Conservation (phyloP, 2,329 filamentous ascomycete genomes). For the Verticillium longisporum region DNA sequence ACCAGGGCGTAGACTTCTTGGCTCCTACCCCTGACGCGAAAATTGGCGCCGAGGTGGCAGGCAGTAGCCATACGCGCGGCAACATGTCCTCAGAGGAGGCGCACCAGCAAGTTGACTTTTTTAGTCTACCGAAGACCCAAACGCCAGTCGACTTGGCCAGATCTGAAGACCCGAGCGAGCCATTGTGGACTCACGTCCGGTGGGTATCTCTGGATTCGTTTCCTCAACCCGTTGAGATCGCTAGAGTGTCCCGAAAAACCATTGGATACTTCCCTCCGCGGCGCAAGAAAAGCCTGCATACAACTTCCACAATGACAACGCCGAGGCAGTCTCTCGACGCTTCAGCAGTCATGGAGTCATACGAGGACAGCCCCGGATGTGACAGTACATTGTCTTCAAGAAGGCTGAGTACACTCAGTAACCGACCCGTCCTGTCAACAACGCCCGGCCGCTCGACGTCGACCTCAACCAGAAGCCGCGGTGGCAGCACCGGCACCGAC, state of each 20-base stretch:
- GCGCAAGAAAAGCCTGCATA: constrained; percentile 72
- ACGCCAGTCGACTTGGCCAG: neutral
- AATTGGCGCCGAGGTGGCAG: neutral
- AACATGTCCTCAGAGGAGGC: neutral
- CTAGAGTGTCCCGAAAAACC: constrained; percentile 69
- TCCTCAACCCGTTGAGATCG: constrained; percentile 71
- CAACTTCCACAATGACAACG: constrained; percentile 59
- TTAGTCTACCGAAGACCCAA: constrained; percentile 5
- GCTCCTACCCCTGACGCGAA: constrained; percentile 36
- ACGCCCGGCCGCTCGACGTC: constrained; percentile 21
- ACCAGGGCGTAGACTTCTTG: constrained; percentile 42
- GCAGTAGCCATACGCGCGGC: neutral
- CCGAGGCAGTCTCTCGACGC: constrained; percentile 58
- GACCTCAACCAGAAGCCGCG: constrained; percentile 26
- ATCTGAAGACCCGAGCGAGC: constrained; percentile 46
- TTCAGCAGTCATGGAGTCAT: neutral
- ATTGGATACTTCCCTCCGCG: constrained; percentile 90
- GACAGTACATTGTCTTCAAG: constrained; percentile 23
- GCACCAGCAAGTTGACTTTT: constrained; percentile 18
- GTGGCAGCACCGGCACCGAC: constrained; percentile 31
- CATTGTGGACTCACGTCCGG: constrained; percentile 76
- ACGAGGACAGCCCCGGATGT: constrained; percentile 8
- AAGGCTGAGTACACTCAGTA: constrained; percentile 34
- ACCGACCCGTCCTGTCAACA: constrained; percentile 19
- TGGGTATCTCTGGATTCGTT: constrained; percentile 77